A percentile compares a stretch with the other conserved stretches of the same genome.
These are phyloP conservation scores for Fusarium longipes DNA, from an alignment of 2,329 filamentous ascomycete genomes.

Conservation along the genomic window DNA sequence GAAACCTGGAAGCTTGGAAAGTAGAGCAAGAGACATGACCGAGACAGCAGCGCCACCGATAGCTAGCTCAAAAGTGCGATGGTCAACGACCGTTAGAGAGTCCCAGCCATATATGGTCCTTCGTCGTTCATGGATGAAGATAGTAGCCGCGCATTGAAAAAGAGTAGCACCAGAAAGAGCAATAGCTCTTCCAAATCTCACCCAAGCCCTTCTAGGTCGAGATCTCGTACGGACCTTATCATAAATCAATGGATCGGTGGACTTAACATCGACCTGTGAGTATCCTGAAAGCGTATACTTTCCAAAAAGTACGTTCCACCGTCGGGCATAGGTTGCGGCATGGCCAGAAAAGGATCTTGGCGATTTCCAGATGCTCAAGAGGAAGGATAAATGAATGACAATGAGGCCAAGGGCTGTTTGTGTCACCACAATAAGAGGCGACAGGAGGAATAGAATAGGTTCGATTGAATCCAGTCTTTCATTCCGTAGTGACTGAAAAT, in stretches of 20 bases:
- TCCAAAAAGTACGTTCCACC: conserved; percentile 20
- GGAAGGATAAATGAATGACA: neutral
- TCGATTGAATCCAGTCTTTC: conserved; percentile 19
- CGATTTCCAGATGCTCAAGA: neutral
- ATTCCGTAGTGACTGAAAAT: conserved; percentile 16
- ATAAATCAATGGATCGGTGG: neutral
- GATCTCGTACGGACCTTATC: neutral
- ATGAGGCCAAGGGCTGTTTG: conserved; percentile 14
- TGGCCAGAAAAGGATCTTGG: neutral
- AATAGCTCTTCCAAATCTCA: neutral
- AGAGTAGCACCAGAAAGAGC: conserved; percentile 3
- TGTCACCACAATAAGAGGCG: neutral
- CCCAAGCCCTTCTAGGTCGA: neutral
- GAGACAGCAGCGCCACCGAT: conserved; percentile 19
- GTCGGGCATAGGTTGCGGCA: neutral
- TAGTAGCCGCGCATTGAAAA: conserved; percentile 7
- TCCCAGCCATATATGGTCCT: neutral
- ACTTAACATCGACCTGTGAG: too few species aligned
- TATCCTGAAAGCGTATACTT: neutral
- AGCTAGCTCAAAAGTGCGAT: conserved; percentile 20
- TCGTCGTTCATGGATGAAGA: conserved; percentile 15
- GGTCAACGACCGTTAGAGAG: conserved; percentile 8
- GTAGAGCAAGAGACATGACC: neutral
- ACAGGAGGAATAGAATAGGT: conserved; percentile 12
- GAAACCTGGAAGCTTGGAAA: conserved; percentile 20